Evolutionary conservation across 129 eudicot genomes (phyloP), one percentile per base, ranked within the genome.

Genomic region (Saposhnikovia divaricata): DNA sequence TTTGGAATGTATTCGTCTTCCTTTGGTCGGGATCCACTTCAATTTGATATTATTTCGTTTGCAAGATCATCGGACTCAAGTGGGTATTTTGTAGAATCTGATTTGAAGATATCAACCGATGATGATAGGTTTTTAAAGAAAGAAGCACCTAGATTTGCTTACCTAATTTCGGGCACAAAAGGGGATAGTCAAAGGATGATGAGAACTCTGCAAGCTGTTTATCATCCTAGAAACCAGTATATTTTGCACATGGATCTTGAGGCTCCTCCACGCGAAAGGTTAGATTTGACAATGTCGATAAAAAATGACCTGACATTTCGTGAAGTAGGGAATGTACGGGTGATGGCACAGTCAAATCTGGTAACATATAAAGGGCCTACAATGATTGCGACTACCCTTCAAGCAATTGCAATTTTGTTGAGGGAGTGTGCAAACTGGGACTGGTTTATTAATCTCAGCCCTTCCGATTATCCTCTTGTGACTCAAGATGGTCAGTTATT

Each of bases 401-500:
- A 96, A 87, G 99, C 99, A 2, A 86, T 96, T 68, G 89, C 99
- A 1, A 89, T 96, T 83, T 81, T 96, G 90, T 85, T 96, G 89
- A 92, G 82, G 72, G 99, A 96, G 79, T 88, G 97, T 80, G 75
- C 80, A 79, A 85, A 83, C 53, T 90, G 96, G 96, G 96, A 90
- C 66, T 96, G 99, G 99, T 96, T 96, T 85, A 96, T 96, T 28
- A 96, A 96, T 81, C 95, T 96, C 68, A 96, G 99, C 82, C 98
- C 99, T 83, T 96, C 99, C 7, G 99, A 96, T 91, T 96, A 96
- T 92, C 99, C 99, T 61, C 98, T 96, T 65, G 81, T 96, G 85
- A 90, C 97, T 53, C 99, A 92, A 88, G 99, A 96, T 89, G 99
- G 99, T 92, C 43, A 96, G 97, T 92, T 72, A 47, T 61, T 61